Evolutionary conservation across 2,329 filamentous ascomycete species (phyloP).

Genomic region (Paraconiothyrium brasiliense): DNA sequence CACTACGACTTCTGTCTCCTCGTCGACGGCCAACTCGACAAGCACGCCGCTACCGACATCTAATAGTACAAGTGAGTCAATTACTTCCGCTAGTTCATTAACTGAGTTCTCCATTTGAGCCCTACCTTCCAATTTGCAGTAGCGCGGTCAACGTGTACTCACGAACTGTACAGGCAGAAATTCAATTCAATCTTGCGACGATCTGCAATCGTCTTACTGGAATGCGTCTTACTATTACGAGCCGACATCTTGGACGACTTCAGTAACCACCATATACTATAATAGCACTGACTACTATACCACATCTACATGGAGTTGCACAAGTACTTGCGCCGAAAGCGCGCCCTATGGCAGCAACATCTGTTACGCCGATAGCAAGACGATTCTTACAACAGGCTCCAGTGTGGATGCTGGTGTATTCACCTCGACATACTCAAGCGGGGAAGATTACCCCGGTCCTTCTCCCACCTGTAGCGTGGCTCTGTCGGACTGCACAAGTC

Average conservation of each 20-base stretch:
- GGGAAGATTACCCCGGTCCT: constrained; percentile 15
- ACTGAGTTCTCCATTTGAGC: background rate
- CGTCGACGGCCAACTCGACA: background rate
- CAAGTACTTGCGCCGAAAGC: background rate
- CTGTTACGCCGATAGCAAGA: constrained; percentile 11
- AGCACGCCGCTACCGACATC: background rate
- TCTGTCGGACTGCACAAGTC: constrained; percentile 21
- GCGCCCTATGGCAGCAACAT: constrained; percentile 1
- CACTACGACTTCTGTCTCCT: background rate
- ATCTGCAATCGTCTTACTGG: constrained; percentile 12
- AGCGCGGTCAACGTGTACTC: background rate
- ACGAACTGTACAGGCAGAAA: background rate
- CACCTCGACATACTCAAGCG: background rate
- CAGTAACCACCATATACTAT: background rate
- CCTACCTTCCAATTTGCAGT: too few relatives aligned
- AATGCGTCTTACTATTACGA: constrained; percentile 9
- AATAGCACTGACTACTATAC: background rate
- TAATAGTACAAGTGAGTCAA: constrained; percentile 6
- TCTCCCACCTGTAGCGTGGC: constrained; percentile 26
- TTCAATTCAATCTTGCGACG: constrained; percentile 4
- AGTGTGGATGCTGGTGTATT: background rate
- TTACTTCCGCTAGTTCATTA: background rate
- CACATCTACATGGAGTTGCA: background rate
- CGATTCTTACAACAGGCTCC: constrained; percentile 5
- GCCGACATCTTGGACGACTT: constrained; percentile 3